These are phyloP conservation scores for Ophiognomonia clavigignenti-juglandacearum DNA, from an alignment of 2,329 filamentous ascomycete genomes.

Conservation along the genomic window DNA sequence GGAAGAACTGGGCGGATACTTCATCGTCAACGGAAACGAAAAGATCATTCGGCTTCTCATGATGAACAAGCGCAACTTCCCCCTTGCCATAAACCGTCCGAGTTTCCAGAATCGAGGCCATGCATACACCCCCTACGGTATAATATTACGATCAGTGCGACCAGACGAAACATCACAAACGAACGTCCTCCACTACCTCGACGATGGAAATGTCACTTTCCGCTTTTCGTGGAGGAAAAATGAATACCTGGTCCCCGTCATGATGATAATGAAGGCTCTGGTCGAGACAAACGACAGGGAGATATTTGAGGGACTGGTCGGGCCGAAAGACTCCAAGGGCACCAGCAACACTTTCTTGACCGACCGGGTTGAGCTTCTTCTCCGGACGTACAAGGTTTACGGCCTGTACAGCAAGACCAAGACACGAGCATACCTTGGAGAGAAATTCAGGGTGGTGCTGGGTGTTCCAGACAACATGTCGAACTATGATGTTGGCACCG, in stretches of 20 bases:
- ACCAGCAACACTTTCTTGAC: slow-evolving; percentile 88
- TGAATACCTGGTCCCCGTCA: slow-evolving; percentile 89
- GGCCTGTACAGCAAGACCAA: slow-evolving; percentile 75
- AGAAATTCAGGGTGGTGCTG: slow-evolving; percentile 86
- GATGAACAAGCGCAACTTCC: slow-evolving; percentile 86
- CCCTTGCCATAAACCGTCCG: slow-evolving; percentile 86
- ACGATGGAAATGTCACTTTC: slow-evolving; percentile 93
- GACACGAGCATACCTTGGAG: slow-evolving; percentile 80
- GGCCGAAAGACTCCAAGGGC: slow-evolving; percentile 68
- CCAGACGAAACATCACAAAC: slow-evolving; percentile 98
- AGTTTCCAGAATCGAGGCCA: slow-evolving; percentile 86
- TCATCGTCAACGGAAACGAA: slow-evolving; percentile 95
- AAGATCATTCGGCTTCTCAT: slow-evolving; percentile 93
- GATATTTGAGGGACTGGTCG: slow-evolving; percentile 91
- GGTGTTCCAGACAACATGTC: slow-evolving; percentile 78
- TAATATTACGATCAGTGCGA: slow-evolving; percentile 85
- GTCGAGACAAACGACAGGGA: slow-evolving; percentile 95
- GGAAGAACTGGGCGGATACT: slow-evolving; percentile 94
- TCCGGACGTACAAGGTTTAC: slow-evolving; percentile 92
- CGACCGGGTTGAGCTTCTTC: slow-evolving; percentile 84
- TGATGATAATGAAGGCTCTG: slow-evolving; percentile 95
- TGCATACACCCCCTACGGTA: slow-evolving; percentile 83
- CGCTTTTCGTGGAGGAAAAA: slow-evolving; percentile 97
- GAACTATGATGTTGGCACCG: slow-evolving; percentile 83
- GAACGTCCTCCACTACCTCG: slow-evolving; percentile 93